phyloP scores from a whole-genome alignment of 2,329 filamentous ascomycete species.

The Lojkania enalia region DNA sequence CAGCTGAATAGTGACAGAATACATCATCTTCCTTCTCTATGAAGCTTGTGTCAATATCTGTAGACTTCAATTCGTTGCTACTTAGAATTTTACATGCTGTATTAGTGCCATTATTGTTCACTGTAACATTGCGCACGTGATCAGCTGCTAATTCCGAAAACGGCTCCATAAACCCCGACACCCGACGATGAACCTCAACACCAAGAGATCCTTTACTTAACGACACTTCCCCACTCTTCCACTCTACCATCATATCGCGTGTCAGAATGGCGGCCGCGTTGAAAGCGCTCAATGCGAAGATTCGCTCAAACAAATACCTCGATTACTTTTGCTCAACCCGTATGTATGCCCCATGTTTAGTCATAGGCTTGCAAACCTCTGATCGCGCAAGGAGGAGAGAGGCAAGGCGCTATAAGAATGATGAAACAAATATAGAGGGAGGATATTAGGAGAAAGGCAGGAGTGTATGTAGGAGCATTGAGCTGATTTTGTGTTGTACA shows the following conservation, averaged over 20 bases:
- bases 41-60: too few species aligned
- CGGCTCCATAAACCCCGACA: conserved; percentile 7
- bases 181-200: conserved; percentile 6
- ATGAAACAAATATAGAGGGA: not conserved
- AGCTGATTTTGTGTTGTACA: conserved; percentile 23
- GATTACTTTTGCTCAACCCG: conserved; percentile 60
- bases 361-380: not conserved
- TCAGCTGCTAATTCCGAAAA: conserved; percentile 1
- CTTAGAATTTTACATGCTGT: too few species aligned
- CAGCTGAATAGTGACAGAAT: too few species aligned
- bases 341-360: conserved; percentile 44
- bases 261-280: conserved; percentile 55
- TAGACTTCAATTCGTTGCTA: too few species aligned
- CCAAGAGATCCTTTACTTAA: conserved; percentile 4
- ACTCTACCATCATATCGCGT: conserved; percentile 13
- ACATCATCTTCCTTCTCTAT: too few species aligned
- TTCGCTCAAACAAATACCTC: conserved; percentile 53
- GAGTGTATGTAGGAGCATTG: too few species aligned
- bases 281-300: conserved; percentile 58
- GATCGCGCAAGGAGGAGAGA: not conserved
- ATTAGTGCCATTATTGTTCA: not conserved
- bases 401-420: not conserved
- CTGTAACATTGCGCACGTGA: conserved; percentile 9
- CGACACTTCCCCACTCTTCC: conserved; percentile 8
- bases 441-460: not conserved